These are phyloP conservation scores for Nepenthes gracilis DNA, from an alignment of 148 eudicot genomes.

Conservation along the genomic window DNA sequence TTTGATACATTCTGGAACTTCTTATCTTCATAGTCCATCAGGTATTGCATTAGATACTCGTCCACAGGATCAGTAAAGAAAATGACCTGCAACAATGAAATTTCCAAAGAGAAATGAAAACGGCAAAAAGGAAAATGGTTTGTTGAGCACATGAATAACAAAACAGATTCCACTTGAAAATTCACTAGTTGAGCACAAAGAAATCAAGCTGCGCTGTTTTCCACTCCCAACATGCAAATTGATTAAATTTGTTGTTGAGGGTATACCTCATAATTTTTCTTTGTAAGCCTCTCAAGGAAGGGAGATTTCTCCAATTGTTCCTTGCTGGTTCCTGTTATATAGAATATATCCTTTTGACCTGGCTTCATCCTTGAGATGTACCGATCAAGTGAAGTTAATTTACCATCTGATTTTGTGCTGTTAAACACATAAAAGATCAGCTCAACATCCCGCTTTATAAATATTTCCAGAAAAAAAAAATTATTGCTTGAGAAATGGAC, in stretches of 20 bases:
- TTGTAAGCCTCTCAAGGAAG: constrained; percentile 88
- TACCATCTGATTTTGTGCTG: constrained; percentile 80
- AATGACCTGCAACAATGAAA: constrained; percentile 51
- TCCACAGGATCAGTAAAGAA: constrained; percentile 96
- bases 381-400: constrained; percentile 83
- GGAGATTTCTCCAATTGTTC: constrained; percentile 98
- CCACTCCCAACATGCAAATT: no score
- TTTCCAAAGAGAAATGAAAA: neutral
- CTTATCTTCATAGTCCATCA: constrained; percentile 95
- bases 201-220: neutral
- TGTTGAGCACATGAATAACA: neutral
- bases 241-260: neutral
- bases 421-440: constrained; percentile 7
- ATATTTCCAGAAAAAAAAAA: neutral
- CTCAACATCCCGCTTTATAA: neutral
- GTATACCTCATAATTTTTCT: constrained; percentile 84
- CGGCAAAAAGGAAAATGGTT: neutral
- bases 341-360: constrained; percentile 94
- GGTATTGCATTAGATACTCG: constrained; percentile 96
- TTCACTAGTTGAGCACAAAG: neutral
- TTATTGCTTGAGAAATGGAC: neutral
- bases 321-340: constrained; percentile 87
- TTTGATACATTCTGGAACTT: constrained; percentile 98
- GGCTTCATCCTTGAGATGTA: constrained; percentile 94
- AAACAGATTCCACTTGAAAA: neutral